These are phyloP conservation scores for Phytophthora fragariae DNA, from an alignment of 352 stramenopile genomes.

Conservation along the genomic window DNA sequence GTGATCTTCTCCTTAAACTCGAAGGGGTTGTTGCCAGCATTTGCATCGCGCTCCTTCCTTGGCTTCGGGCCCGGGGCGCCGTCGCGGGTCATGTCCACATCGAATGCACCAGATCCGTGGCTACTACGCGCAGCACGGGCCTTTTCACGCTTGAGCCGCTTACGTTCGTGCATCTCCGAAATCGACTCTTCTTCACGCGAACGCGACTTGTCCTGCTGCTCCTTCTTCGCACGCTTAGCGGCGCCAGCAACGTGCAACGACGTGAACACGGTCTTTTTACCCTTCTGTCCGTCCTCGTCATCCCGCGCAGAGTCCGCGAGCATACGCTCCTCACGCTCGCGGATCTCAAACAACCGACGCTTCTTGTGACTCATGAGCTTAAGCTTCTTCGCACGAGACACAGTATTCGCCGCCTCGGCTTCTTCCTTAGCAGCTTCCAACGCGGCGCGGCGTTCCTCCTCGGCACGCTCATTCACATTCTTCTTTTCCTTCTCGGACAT, in stretches of 20 bases:
- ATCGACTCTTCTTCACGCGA: constrained; percentile 84
- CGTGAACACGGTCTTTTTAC: constrained; percentile 75
- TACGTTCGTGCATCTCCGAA: constrained; percentile 76
- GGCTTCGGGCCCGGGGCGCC: constrained; percentile 40
- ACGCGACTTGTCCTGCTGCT: constrained; percentile 55
- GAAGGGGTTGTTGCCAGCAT: constrained; percentile 65
- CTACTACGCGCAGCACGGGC: constrained; percentile 61
- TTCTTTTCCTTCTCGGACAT: constrained; percentile 93
- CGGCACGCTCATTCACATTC: constrained; percentile 71
- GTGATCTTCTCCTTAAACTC: constrained; percentile 94
- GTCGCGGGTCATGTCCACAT: constrained; percentile 72
- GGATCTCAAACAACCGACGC: constrained; percentile 82
- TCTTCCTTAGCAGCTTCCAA: constrained; percentile 46
- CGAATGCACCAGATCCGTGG: constrained; percentile 68
- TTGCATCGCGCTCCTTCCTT: constrained; percentile 49
- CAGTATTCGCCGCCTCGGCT: constrained; percentile 39
- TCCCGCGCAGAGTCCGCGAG: constrained; percentile 65
- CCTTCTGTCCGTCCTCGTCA: constrained; percentile 52
- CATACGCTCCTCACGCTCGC: constrained; percentile 83
- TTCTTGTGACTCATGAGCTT: constrained; percentile 92
- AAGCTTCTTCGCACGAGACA: constrained; percentile 78
- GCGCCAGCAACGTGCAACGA: constrained; percentile 79
- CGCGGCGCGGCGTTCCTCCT: constrained; percentile 67
- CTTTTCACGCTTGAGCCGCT: constrained; percentile 84
- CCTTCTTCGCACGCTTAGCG: constrained; percentile 87